These are phyloP conservation scores for Fusarium sp. DNA, from an alignment of 2,329 filamentous ascomycete genomes.

Conservation along the genomic window DNA sequence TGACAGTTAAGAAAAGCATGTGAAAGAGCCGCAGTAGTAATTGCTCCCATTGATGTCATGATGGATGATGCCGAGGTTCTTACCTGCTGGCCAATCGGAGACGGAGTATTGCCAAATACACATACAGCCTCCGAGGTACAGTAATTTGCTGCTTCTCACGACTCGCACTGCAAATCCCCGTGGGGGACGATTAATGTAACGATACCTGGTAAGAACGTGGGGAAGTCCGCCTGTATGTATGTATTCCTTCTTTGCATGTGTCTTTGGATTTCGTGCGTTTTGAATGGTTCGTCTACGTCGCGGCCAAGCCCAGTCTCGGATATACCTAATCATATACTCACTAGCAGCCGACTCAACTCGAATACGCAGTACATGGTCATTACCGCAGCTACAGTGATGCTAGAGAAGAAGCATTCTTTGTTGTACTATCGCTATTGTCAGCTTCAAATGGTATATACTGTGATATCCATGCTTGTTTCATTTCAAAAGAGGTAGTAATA, in stretches of 20 bases:
- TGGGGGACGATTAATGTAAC: slow-evolving; percentile 9
- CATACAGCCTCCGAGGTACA: slow-evolving; percentile 23
- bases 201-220: slow-evolving; percentile 25
- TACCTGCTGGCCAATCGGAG: slow-evolving; percentile 34
- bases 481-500: background rate
- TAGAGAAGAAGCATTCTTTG: background rate
- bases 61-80: slow-evolving; percentile 44
- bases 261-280: background rate
- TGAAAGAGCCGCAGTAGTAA: slow-evolving; percentile 32
- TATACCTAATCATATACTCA: background rate
- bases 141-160: slow-evolving; percentile 12
- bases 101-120: slow-evolving; percentile 40
- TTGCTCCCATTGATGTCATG: slow-evolving; percentile 42
- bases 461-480: background rate
- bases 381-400: background rate
- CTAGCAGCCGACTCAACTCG: background rate
- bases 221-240: slow-evolving; percentile 7
- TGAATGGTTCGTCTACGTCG: background rate
- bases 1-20: slow-evolving; percentile 22
- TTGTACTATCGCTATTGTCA: background rate
- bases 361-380: background rate
- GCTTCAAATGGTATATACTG: background rate
- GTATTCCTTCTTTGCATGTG: slow-evolving; percentile 8
- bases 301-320: background rate
- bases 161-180: slow-evolving; percentile 9